Evolutionary conservation across 441 rosid species (phyloP).

Genomic region (Macaranga tanarius): DNA sequence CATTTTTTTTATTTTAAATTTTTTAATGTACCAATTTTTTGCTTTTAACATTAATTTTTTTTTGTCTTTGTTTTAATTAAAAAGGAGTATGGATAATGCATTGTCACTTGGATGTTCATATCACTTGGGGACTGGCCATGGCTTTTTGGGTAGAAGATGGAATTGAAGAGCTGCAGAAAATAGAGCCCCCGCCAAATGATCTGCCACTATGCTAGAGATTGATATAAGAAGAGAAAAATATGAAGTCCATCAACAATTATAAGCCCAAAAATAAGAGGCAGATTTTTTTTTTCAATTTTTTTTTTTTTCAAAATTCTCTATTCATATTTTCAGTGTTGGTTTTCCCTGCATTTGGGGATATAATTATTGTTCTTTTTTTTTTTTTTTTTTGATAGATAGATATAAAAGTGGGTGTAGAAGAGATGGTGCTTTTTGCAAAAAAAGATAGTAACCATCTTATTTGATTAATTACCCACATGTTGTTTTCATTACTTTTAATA

Average conservation of each 20-base stretch:
- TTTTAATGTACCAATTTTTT: too few relatives aligned
- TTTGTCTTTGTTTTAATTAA: background rate
- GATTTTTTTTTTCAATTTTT: background rate
- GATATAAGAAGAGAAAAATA: background rate
- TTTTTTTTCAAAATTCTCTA: background rate
- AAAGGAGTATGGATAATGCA: slow-evolving; percentile 96
- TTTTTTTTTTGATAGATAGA: slow-evolving; percentile 5
- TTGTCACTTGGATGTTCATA: slow-evolving; percentile 95
- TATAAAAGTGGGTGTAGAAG: slow-evolving; percentile 9
- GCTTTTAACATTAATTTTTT: too few relatives aligned
- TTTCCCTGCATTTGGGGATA: slow-evolving; percentile 28
- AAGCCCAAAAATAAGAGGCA: background rate
- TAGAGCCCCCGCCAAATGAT: slow-evolving; percentile 74
- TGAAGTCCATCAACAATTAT: background rate
- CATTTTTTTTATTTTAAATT: too few relatives aligned
- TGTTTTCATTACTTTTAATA: slow-evolving; percentile 8
- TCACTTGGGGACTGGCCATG: slow-evolving; percentile 85
- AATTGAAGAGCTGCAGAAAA: slow-evolving; percentile 47
- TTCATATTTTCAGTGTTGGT: slow-evolving; percentile 6
- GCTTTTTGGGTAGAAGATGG: slow-evolving; percentile 88
- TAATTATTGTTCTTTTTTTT: background rate
- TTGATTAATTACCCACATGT: background rate
- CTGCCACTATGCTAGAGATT: slow-evolving; percentile 53
- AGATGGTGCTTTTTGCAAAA: slow-evolving; percentile 15
- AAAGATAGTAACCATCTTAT: slow-evolving; percentile 15